These are phyloP conservation scores for Tricholoma saponaceum DNA, from an alignment of 768 basidiomycete genomes.

Conservation along the genomic window DNA sequence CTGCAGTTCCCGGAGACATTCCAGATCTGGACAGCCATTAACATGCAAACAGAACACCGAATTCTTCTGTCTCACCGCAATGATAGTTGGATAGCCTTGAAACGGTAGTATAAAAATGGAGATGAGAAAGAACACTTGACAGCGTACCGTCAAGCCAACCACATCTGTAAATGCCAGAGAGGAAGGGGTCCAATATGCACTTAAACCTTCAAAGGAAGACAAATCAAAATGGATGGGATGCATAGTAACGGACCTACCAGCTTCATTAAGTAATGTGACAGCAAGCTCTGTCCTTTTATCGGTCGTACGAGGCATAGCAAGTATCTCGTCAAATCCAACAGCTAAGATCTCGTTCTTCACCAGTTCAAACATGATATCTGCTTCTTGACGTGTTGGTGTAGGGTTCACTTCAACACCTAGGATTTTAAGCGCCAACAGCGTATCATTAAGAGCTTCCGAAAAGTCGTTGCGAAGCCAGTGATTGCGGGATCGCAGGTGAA, in stretches of 20 bases:
- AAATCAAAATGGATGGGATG: neutral
- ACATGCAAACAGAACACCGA: neutral
- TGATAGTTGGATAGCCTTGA: slow-evolving; percentile 60
- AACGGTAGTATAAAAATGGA: neutral
- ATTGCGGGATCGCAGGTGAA: slow-evolving; percentile 60
- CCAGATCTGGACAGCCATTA: slow-evolving; percentile 43
- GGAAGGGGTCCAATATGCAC: slow-evolving; percentile 67
- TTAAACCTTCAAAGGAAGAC: slow-evolving; percentile 39
- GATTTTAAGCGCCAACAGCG: slow-evolving; percentile 51
- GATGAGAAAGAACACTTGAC: neutral
- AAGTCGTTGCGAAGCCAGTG: slow-evolving; percentile 59
- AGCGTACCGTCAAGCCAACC: slow-evolving; percentile 61
- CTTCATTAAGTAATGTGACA: slow-evolving; percentile 64
- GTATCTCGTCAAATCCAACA: slow-evolving; percentile 65
- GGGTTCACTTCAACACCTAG: slow-evolving; percentile 60
- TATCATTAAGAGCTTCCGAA: slow-evolving; percentile 52
- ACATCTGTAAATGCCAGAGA: slow-evolving; percentile 54
- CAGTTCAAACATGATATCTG: slow-evolving; percentile 62
- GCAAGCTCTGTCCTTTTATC: slow-evolving; percentile 60
- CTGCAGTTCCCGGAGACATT: slow-evolving; percentile 62
- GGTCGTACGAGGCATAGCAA: slow-evolving; percentile 56
- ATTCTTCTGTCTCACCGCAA: slow-evolving; percentile 40
- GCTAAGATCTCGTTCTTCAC: slow-evolving; percentile 70
- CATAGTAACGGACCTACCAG: slow-evolving; percentile 35
- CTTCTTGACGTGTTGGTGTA: slow-evolving; percentile 47